Evolutionary conservation across 1,284 basidiomycete species (phyloP), one percentile per base, ranked within the genome.

Genomic region (Fistulina hepatica): DNA sequence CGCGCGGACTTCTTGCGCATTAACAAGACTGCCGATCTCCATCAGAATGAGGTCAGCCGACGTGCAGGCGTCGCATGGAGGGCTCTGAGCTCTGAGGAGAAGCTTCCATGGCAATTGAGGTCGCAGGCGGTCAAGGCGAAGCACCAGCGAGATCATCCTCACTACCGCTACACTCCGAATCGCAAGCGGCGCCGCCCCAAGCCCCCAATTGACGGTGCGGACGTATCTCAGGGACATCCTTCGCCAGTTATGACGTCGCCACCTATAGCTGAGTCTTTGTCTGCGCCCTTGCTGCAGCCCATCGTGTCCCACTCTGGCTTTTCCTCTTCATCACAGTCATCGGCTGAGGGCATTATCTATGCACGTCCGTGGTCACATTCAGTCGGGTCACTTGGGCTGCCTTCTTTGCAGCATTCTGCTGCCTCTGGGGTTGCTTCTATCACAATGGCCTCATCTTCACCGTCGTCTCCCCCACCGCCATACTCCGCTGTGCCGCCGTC

Each of bases 1-100:
- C 76, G 86, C 34, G 82, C 81, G 11, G 71, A 82, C 47, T 71
- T 81, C 32, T 63, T 85, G 23, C 73, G 71, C 48, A 55, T 51
- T 7, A 63, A 64, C 3, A 41, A 49, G 13, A 40, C 58, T 19
- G 51, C 65, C 25, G 70, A 72, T 47, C 59, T 53, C 36, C 67
- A 65, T 17, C 70, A 72, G 51, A 71, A 82, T 54, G 71, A 76
- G 35, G 58, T 78, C 43, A 76, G 73, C 49, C 59, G 63, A 36
- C 56, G 75, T 43, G 67, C 63, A n/a, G 74, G 69, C 3, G 54
- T 68, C 48, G 61, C 60, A 43, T 79, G 74, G 76, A 66, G 67
- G 33, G 48, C 60, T 45, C 52, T 76, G 34, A 34, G 56, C 5
- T 44, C 51, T 1, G 57, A 55, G 13, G 61, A 71, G 46, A 69